A percentile compares a stretch with the other conserved stretches of the same genome.
Evolutionary conservation across 129 eudicot genomes (phyloP).

Genomic region (Arctium lappa): DNA sequence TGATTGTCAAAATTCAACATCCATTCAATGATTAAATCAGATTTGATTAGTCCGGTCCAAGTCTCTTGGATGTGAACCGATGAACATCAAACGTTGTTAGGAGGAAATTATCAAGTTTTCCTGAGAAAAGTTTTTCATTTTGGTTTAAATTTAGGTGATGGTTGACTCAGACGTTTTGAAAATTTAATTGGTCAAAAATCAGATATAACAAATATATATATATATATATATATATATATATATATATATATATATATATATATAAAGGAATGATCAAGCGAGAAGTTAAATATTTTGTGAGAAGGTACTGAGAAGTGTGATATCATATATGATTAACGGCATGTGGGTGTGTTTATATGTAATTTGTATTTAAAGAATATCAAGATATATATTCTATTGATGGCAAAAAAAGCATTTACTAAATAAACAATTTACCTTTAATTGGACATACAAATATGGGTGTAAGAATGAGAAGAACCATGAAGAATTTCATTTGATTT

Average conservation of each 20-base stretch:
- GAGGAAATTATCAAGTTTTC: background rate
- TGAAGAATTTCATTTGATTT: conserved; percentile 1
- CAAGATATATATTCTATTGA: background rate
- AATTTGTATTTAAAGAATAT: background rate
- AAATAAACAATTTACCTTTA: background rate
- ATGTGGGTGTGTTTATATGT: background rate
- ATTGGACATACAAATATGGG: background rate
- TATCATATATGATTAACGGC: too few relatives aligned
- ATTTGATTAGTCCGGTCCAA: too few relatives aligned
- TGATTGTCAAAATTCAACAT: background rate
- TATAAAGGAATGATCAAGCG: too few relatives aligned
- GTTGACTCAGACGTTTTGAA: too few relatives aligned
- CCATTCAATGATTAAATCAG: background rate
- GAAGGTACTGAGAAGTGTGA: too few relatives aligned
- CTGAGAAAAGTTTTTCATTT: too few relatives aligned
- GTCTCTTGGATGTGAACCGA: background rate
- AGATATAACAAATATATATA: background rate
- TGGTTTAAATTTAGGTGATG: background rate
- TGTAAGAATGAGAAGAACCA: conserved; percentile 10
- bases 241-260: background rate
- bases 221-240: background rate
- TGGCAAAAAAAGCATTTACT: background rate
- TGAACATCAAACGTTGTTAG: background rate
- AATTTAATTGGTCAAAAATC: background rate
- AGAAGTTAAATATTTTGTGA: too few relatives aligned